phyloP scores from a whole-genome alignment of 306 rosid species.

The Albizia julibrissin region DNA sequence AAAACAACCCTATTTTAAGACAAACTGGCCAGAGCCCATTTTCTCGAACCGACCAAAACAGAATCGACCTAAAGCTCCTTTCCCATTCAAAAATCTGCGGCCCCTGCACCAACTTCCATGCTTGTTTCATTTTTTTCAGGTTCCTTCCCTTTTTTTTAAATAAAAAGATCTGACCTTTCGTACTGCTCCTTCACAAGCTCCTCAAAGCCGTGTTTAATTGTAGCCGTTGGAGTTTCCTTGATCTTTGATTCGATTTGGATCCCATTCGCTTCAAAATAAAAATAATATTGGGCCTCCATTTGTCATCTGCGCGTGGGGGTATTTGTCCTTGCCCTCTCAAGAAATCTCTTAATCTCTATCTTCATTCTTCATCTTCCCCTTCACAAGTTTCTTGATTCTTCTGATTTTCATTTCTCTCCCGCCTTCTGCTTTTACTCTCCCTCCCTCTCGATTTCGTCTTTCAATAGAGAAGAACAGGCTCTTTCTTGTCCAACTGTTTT shows the following conservation, averaged over 20 bases:
- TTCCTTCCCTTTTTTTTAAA: background rate
- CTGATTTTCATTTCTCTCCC: no score
- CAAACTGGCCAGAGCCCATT: background rate
- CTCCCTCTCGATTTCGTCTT: background rate
- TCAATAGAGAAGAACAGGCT: background rate
- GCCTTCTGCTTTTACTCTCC: no score
- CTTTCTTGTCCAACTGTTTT: background rate
- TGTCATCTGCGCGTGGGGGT: background rate
- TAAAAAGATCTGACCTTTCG: background rate
- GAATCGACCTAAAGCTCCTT: slow-evolving; percentile 11
- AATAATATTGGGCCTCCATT: background rate
- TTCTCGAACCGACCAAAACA: background rate
- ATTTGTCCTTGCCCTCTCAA: background rate
- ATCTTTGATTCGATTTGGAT: background rate
- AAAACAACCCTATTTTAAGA: background rate
- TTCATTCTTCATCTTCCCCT: background rate
- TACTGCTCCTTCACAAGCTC: background rate
- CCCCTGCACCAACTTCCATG: background rate
- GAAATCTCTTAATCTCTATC: background rate
- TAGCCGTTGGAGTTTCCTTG: background rate
- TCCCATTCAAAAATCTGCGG: background rate
- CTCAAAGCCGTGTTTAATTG: background rate
- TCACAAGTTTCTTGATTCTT: slow-evolving; percentile 7
- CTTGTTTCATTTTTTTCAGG: background rate
- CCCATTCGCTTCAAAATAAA: background rate